Base-by-base conservation (phyloP, 768 basidiomycete genomes). In the Rhizopogon sp. region DNA sequence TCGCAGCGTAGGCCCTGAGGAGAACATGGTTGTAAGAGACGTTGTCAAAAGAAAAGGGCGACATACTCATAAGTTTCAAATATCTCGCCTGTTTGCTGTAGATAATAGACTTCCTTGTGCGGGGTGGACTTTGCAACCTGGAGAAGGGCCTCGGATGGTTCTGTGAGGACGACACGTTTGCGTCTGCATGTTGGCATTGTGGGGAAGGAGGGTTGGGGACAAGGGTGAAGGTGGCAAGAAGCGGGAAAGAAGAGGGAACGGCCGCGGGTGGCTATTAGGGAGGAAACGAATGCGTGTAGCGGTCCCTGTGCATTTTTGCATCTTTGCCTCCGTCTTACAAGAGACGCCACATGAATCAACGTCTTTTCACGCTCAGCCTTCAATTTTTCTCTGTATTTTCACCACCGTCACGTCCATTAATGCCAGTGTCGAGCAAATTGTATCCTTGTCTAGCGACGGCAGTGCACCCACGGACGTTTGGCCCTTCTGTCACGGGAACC, bases 21-120 rank as follows among this genome's bases (percentile, higher is more conserved):
- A 57, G 46, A 50, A 62, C 40, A 44, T 25, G 49, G 22, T 56
- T 50, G 35, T 45, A 53, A 50, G 39, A 47, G 62, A 41, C 53
- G 58, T 62, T 69, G 55, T 55, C 46, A 52, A 63, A 63, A 58
- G 61, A 66, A 64, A 54, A 54, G 61, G 56, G 65, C 54, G 53
- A 80, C 90, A 68, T 66, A 97, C 95, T 97, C 94, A 68, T 97
- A 98, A 67, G 86, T 86, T 60, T 93, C 87, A 70, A 98, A 98
- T 72, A 98, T 90, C 82, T 98, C 96, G 66, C 95, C 96, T 3
- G 96, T 98, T 72, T 93, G 86, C 60, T 85, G 77, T 66, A 98
- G 87, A 77, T 90, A 95, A 75, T 85, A 98, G 70, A 98, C 94
- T 61, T 86, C 84, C 66, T 75, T 82, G 70, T 77, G 75, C 37